Base-by-base conservation (phyloP, 345 rosid genomes). In the Adansonia digitata region DNA sequence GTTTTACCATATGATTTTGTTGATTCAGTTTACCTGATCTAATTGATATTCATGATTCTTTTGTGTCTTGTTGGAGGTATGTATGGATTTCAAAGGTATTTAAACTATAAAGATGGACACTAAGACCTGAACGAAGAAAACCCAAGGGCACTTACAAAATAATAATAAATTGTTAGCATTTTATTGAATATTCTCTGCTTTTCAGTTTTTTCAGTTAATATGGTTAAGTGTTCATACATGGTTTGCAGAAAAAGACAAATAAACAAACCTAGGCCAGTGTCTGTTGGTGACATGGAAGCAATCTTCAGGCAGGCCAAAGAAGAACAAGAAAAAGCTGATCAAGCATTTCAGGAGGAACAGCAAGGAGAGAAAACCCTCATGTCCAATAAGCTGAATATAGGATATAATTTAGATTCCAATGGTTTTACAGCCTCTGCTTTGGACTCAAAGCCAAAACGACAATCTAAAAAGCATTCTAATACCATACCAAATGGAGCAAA, bases 211-310 rank as follows among this genome's bases (percentile, higher is more conserved):
- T 43, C 35, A 18, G 61, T 63, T 55, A 20, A 20, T 39, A 34
- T 66, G 56, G 35, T 5, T 17, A 18, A 42, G 26, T 77, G 3
- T 2, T 65, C 9, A 11, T 53, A 64, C 72, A 26, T 40, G 24
- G 39, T 52, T 76, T 78, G 73, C 81, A 92, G 98, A 43, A 89
- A 81, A 84, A 85, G 83, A 76, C 92, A 88, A 77, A 91, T 92
- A 70, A 87, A 86, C 78, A 92, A 82, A 75, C 98, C 98, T 24
- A 88, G 90, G 79, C 94, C 97, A 31, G 90, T 94, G 45, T 85
- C 94, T 5, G 77, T 60, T 2, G 84, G 81, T 69, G 95, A 92
- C 39, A 83, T 94, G 73, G 93, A 94, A 79, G 87, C 87, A 4
- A 84, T 94, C 45, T 88, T 90, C 86, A 79, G 46, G 63, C 89